phyloP scores from a whole-genome alignment of 441 rosid species.

The Daphne laureola region DNA sequence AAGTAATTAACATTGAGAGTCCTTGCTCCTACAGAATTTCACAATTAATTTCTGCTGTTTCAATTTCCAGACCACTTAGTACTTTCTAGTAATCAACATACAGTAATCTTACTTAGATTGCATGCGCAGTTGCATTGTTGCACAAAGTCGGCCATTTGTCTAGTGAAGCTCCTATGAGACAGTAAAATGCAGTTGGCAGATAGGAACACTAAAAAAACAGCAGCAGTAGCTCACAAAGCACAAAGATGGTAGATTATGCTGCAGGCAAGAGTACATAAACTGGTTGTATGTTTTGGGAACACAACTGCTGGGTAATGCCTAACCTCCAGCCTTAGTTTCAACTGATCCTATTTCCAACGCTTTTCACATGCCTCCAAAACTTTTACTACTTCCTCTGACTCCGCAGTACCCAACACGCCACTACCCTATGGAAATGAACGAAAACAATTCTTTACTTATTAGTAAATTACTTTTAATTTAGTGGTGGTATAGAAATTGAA shows the following conservation, averaged over 20 bases:
- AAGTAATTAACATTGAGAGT: too few relatives aligned
- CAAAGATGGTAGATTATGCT: slow-evolving; percentile 25
- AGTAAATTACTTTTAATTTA: too few relatives aligned
- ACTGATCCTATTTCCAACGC: slow-evolving; percentile 21
- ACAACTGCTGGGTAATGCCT: slow-evolving; percentile 21
- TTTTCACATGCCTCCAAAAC: slow-evolving; percentile 2
- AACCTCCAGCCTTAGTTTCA: slow-evolving; percentile 7
- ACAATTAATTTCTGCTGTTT: too few relatives aligned
- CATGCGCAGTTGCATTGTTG: too few relatives aligned
- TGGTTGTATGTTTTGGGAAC: slow-evolving; percentile 10
- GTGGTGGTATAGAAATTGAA: too few relatives aligned
- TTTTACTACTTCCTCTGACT: slow-evolving; percentile 8
- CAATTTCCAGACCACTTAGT: too few relatives aligned
- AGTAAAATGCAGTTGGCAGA: slow-evolving; percentile 5
- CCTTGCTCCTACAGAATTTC: too few relatives aligned
- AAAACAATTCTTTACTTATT: slow-evolving; percentile 2
- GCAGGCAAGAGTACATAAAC: slow-evolving; percentile 10
- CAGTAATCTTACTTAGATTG: too few relatives aligned
- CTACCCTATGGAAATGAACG: slow-evolving; percentile 8
- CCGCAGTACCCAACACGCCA: slow-evolving; percentile 10
- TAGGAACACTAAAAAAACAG: slow-evolving; percentile 1
- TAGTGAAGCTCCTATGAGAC: slow-evolving; percentile 2
- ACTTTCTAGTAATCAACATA: too few relatives aligned
- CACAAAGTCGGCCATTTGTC: background rate
- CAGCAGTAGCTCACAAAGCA: slow-evolving; percentile 11